Evolutionary conservation across 306 rosid genomes (phyloP), one percentile per base, ranked within the genome.

Genomic region (Trichosanthes truncata): DNA sequence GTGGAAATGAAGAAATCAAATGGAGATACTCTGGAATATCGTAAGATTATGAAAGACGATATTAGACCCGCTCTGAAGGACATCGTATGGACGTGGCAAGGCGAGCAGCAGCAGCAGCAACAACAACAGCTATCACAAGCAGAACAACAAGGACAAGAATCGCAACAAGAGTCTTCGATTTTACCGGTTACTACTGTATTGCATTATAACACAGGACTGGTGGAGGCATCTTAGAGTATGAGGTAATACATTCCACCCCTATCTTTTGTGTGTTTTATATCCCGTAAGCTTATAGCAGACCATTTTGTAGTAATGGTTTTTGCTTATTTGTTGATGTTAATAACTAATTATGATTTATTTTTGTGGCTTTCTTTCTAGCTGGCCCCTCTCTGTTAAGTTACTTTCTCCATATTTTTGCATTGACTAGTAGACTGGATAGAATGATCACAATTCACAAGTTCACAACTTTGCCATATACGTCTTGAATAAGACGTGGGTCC

Each of bases 51-150:
- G 90, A 85, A 88, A 74, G 83, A 87, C 43, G 92, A 96, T 21
- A 79, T 96, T n/a, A 84, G 94, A 83, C 97, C 98, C 3, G 96
- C 92, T 17, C 94, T 96, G 60, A 86, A 88, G 83, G 99, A 93
- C 88, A 88, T 96, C 74, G 82, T 96, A 63, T 96, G 98, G 98
- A 87, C 81, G 29, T 93, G 99, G 98, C 92, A 91, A 86, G 96
- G 94, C 82, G 96, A 96, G 82, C 85, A 86, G 76, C 88, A 83
- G 76, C 88, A 83, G 33, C 33, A 29, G 33, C 33, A 29, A 29
- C 33, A 29, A 26, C 88, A 78, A 36, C 82, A 80, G 36, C 87
- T 80, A 74, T 87, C 41, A 43, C 83, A 78, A 62, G 67, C 55
- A 13, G 80, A 60, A 74, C 87, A 76, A 79, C 78, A 81, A 79